A percentile compares a stretch with the other conserved stretches of the same genome.
These are phyloP conservation scores for Metarhizium sp. DNA, from an alignment of 2,329 filamentous ascomycete species.

Conservation along the genomic window DNA sequence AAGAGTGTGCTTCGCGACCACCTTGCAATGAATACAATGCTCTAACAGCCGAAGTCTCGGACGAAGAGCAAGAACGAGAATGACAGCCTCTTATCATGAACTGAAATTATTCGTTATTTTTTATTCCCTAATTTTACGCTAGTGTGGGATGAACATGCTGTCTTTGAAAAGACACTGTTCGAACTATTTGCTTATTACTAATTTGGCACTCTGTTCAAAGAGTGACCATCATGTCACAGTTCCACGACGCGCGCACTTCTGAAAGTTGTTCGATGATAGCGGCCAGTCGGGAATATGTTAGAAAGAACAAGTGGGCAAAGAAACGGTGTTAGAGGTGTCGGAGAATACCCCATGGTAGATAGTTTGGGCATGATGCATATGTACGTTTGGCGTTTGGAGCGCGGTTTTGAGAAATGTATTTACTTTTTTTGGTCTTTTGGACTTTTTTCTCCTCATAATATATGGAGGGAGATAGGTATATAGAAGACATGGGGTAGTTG, in stretches of 20 bases:
- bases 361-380: not conserved
- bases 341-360: slow-evolving; percentile 2
- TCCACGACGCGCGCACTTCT: slow-evolving; percentile 6
- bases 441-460: slow-evolving; percentile 7
- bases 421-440: slow-evolving; percentile 4
- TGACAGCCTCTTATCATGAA: not conserved
- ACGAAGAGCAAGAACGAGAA: slow-evolving; percentile 13
- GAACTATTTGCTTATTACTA: slow-evolving; percentile 2
- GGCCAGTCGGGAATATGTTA: slow-evolving; percentile 5
- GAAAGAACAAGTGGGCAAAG: not conserved
- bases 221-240: slow-evolving; percentile 11
- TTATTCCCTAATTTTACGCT: not conserved
- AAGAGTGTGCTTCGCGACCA: slow-evolving; percentile 17
- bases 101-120: not conserved
- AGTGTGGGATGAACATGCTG: not conserved
- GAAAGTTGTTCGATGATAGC: not conserved
- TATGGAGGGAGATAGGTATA: slow-evolving; percentile 10
- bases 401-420: slow-evolving; percentile 9
- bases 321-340: not conserved
- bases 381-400: slow-evolving; percentile 1
- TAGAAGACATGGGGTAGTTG: slow-evolving; percentile 6
- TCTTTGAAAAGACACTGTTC: not conserved
- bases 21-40: slow-evolving; percentile 6
- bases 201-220: slow-evolving; percentile 7
- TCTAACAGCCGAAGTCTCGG: slow-evolving; percentile 21